Base-by-base conservation (phyloP, 805 yeast species). In the Torulaspora microellipsoides region DNA sequence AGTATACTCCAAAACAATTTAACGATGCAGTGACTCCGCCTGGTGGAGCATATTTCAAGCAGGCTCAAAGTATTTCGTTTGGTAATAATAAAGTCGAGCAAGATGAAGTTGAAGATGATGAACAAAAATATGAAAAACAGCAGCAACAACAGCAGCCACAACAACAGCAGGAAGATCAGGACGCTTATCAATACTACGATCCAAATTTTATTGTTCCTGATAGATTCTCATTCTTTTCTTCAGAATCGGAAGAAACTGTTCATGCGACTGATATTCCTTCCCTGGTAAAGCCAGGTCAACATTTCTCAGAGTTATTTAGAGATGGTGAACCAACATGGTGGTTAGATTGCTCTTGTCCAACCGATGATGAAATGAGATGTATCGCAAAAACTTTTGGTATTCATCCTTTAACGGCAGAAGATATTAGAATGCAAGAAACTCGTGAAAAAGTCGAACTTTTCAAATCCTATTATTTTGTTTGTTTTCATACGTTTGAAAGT, bases 381-480 rank as follows among this genome's bases (percentile, higher is more conserved):
- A 64, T 93, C 32, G 83, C 96, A 8, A 90, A 90, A 57, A 93
- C 97, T 0, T 91, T 91, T 65, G 96, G 96, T 8, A 87, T 91
- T 67, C 99, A 91, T 71, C 99, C 99, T 27, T 80, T 91, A 72
- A 91, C 99, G 0, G 89, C 96, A 1, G 99, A 91, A 69, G 99
- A 91, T 80, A 90, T 91, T 52, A 73, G 96, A 45, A 85, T 88
- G 79, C 95, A 90, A 68, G 99, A 91, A 69, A 80, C 96, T 17
- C 89, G 99, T 68, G 99, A 91, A 70, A 91, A 91, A 67, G 97
- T 91, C 27, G 99, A 91, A 67, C 71, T 91, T 49, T 91, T 91
- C 75, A 79, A 81, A 55, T 78, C 79, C 53, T 91, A 91, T 67
- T 91, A 93, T 66, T 89, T 93, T 70, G 95, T 93, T 33, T 86